Base-by-base conservation (phyloP, 2,329 filamentous ascomycete species). In the Cordyceps cateniannulata region DNA sequence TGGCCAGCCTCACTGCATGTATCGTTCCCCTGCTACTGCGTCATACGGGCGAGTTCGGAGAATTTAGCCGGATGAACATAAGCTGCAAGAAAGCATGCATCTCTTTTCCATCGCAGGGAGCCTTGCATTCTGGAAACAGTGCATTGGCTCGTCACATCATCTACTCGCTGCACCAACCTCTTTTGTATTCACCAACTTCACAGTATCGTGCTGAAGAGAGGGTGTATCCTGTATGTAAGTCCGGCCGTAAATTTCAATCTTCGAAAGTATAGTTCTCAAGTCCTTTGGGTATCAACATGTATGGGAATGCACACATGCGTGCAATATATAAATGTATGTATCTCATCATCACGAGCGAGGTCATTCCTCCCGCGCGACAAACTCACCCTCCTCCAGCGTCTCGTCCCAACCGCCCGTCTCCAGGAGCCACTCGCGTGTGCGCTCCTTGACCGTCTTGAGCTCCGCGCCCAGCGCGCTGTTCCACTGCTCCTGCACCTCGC, bases 401-500 rank as follows among this genome's bases (percentile, higher is more conserved):
- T 96, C 91, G 66, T 96, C 92, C 91, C 93, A 96, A 1, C 91
- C 93, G n/a, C 90, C 91, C 63, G 85, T 87, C 69, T 85, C 82
- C 64, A 91, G 75, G 66, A 97, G 78, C 77, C 86, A 93, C 32
- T 81, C 82, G 59, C 87, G 86, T 0, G 96, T 87, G 57, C 88
- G 79, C 70, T 86, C 84, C 74, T 90, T 93, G 64, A 93, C 86
- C 18, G 79, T 82, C 63, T 83, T 84, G 66, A 98, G 81, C 60
- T 86, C 85, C 64, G 87, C 86, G 1, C 93, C 93, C n/a, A 98
- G 78, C 5, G 90, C 92, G 68, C 91, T 90, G 40, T 83, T 80
- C 93, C 95, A 98, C 75, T 96, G 91, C 59, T 91, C 89, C 74
- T 96, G 92, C 38, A 98, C 90, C 64, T 93, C 85, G 35, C 88